These are phyloP conservation scores for Fusarium nygamai DNA, from an alignment of 2,329 filamentous ascomycete genomes.

Conservation along the genomic window DNA sequence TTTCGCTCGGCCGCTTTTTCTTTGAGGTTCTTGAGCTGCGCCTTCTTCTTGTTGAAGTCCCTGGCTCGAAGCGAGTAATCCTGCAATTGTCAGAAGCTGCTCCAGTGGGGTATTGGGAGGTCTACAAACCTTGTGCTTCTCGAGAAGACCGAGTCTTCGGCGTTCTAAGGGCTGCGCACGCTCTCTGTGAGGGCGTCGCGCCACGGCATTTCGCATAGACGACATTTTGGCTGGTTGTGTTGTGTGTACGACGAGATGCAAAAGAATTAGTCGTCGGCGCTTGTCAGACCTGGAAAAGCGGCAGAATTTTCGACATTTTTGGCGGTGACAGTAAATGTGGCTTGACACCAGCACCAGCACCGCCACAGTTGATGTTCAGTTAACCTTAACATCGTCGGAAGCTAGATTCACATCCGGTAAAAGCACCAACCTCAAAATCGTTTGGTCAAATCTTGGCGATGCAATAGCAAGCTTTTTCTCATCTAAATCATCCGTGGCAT, in stretches of 20 bases:
- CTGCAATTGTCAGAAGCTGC: slow-evolving; percentile 45
- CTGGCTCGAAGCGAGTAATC: slow-evolving; percentile 73
- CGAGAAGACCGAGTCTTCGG: slow-evolving; percentile 86
- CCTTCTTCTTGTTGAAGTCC: slow-evolving; percentile 74
- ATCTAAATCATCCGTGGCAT: background rate
- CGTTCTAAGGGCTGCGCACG: slow-evolving; percentile 87
- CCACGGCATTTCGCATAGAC: slow-evolving; percentile 71
- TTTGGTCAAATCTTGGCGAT: background rate
- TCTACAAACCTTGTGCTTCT: slow-evolving; percentile 84
- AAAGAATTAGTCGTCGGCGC: slow-evolving; percentile 15
- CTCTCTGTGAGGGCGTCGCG: slow-evolving; percentile 88
- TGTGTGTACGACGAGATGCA: background rate
- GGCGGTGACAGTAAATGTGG: slow-evolving; percentile 47
- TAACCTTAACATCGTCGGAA: slow-evolving; percentile 10
- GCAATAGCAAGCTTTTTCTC: slow-evolving; percentile 3
- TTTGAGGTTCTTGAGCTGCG: slow-evolving; percentile 66
- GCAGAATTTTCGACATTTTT: slow-evolving; percentile 53
- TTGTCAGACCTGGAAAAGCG: slow-evolving; percentile 19
- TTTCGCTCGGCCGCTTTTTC: slow-evolving; percentile 73
- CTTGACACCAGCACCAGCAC: background rate
- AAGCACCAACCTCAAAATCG: background rate
- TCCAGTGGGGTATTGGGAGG: background rate
- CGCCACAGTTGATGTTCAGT: slow-evolving; percentile 26
- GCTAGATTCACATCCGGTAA: slow-evolving; percentile 6
- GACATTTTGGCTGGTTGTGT: slow-evolving; percentile 54